phyloP scores from a whole-genome alignment of 2,329 filamentous ascomycete genomes.

The Colletotrichum sansevieriae region DNA sequence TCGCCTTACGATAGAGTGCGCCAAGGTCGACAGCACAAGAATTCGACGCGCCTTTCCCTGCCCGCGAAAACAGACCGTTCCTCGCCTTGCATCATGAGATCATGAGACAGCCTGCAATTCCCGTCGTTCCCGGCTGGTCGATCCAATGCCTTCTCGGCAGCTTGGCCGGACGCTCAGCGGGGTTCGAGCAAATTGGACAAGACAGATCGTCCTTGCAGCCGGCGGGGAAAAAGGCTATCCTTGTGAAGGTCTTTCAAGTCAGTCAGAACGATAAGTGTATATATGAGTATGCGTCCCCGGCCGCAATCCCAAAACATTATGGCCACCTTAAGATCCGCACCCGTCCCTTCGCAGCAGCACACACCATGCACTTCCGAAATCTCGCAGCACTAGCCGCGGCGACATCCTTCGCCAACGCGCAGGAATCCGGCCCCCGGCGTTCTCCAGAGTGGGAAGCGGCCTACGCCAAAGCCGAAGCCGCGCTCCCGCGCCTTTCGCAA shows the following conservation, averaged over 20 bases:
- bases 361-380: slow-evolving; percentile 39
- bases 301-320: not conserved
- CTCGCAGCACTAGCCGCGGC: slow-evolving; percentile 38
- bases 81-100: slow-evolving; percentile 25
- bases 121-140: slow-evolving; percentile 14
- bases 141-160: slow-evolving; percentile 25
- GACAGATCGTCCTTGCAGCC: slow-evolving; percentile 25
- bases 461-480: slow-evolving; percentile 75
- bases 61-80: not conserved
- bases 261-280: not conserved
- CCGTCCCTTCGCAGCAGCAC: not conserved
- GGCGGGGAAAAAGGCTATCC: not conserved
- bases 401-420: slow-evolving; percentile 37
- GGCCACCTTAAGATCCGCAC: slow-evolving; percentile 2
- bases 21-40: slow-evolving; percentile 26
- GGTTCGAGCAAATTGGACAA: slow-evolving; percentile 13
- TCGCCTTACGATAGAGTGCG: slow-evolving; percentile 16
- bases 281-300: slow-evolving; percentile 18
- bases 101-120: slow-evolving; percentile 11
- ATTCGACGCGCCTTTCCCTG: not conserved
- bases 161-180: slow-evolving; percentile 22
- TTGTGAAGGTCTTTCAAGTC: not conserved
- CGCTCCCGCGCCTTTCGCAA: slow-evolving; percentile 78
- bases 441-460: slow-evolving; percentile 71
- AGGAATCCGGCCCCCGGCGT: slow-evolving; percentile 19